These are phyloP conservation scores for Dipteronia dyeriana DNA, from an alignment of 345 rosid genomes.

Conservation along the genomic window DNA sequence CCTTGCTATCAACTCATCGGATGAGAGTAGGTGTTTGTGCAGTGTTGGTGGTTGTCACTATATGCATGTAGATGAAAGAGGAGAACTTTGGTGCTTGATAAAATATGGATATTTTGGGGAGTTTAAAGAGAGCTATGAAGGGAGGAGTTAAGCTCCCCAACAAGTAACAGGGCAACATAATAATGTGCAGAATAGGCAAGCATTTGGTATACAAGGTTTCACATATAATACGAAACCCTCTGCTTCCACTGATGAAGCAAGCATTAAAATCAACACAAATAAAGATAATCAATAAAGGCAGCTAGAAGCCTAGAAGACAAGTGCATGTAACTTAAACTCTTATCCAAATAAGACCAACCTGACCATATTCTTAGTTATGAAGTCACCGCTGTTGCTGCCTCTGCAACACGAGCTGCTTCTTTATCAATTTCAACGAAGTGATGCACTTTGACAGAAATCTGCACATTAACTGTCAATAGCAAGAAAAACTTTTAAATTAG, in stretches of 20 bases:
- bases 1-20: background rate
- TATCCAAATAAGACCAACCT: background rate
- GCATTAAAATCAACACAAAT: background rate
- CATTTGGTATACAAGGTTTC: background rate
- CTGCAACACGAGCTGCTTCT: background rate
- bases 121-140: background rate
- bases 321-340: background rate
- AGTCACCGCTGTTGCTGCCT: background rate
- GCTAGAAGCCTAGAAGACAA: slow-evolving; percentile 1
- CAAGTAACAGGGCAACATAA: background rate
- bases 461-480: background rate
- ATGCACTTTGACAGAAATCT: background rate
- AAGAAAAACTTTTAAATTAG: background rate
- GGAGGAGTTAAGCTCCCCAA: background rate
- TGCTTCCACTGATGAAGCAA: background rate
- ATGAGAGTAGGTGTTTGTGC: background rate
- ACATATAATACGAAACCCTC: too few species aligned
- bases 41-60: background rate
- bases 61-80: too few species aligned
- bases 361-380: background rate
- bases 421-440: background rate
- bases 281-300: background rate
- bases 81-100: background rate
- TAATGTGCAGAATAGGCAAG: background rate
- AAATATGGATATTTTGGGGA: background rate